Evolutionary conservation across 2,329 filamentous ascomycete genomes (phyloP).

Genomic region (Diaporthe velutina): DNA sequence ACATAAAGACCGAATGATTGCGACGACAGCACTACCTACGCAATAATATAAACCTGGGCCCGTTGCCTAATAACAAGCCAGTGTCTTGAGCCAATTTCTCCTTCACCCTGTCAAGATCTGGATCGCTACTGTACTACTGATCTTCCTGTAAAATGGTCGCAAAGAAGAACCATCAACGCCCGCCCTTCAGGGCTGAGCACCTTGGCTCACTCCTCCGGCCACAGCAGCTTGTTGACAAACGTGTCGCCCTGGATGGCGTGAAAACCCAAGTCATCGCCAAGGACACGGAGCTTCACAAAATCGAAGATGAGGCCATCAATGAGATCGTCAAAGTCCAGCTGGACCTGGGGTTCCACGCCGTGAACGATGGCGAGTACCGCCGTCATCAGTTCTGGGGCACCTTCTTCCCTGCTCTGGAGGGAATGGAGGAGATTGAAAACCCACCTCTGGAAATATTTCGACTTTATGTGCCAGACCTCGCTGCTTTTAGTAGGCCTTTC

Average conservation of each 20-base stretch:
- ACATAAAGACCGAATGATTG: background rate
- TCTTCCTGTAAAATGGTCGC: constrained; percentile 15
- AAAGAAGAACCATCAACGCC: constrained; percentile 45
- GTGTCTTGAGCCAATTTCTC: too few species aligned
- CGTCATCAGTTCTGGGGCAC: constrained; percentile 52
- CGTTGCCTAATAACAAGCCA: background rate
- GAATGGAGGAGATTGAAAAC: constrained; percentile 54
- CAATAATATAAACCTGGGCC: constrained; percentile 8
- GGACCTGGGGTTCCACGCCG: constrained; percentile 66
- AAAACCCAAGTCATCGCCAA: constrained; percentile 54
- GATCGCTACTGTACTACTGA: too few species aligned
- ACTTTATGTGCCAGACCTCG: constrained; percentile 55
- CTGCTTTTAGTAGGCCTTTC: constrained; percentile 52
- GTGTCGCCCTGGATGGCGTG: constrained; percentile 49
- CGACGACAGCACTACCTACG: background rate
- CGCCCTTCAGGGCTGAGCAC: constrained; percentile 82
- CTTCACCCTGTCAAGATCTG: background rate
- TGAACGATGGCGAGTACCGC: constrained; percentile 73
- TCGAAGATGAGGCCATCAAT: constrained; percentile 71
- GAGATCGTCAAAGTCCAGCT: constrained; percentile 71
- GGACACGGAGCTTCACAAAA: constrained; percentile 59
- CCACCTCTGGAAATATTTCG: constrained; percentile 52
- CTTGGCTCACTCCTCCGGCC: constrained; percentile 81
- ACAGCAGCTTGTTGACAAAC: constrained; percentile 67
- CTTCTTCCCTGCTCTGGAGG: constrained; percentile 54